Evolutionary conservation across 805 yeast genomes (phyloP), one percentile per base, ranked within the genome.

Genomic region (Debaryomyces maramus): DNA sequence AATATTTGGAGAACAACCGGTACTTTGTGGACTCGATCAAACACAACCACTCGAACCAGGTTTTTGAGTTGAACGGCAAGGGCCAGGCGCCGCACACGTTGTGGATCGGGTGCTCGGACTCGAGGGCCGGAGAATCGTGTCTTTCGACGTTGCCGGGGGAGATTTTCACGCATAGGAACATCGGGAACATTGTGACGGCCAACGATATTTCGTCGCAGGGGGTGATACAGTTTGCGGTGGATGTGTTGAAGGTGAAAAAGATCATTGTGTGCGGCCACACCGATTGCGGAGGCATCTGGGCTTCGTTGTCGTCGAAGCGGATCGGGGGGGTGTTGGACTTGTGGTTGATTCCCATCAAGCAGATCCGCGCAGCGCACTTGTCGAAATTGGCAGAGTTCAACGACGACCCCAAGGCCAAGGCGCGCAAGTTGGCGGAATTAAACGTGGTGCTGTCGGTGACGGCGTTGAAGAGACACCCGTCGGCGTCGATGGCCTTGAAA

Each of bases 21-120:
- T 53, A 56, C 17, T 73, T 61, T 43, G 75, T 72, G 19, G 78
- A 77, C 34, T 63, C 61, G 8, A 67, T 80, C 44, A 70, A 70
- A 39, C 60, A 63, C 16, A 63, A 70, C 34, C 75, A 80, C 52
- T 84, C 88, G 0, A 71, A 50, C 24, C 50, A 73, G 33, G 63
- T 86, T 7, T 74, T 85, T 56, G 78, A 77, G 28, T 51, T 65
- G 45, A 87, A 88, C 52, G 90, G 82, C 2, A 70, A 78, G 53
- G 97, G 97, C 37, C 97, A 89, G 64, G 59, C 78, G n/a, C 98
- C 98, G 14, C 93, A 88, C 63, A 88, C 96, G 3, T 66, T 91
- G 35, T 89, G 96, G 90, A 84, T 90, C 44, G 96, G 97, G 3
- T 90, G 98, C 59, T 83, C 95, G 3, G 98, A 90, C 60, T 87